phyloP scores from a whole-genome alignment of 1,139 yeast species.

The Debaryomyces fabryi region DNA sequence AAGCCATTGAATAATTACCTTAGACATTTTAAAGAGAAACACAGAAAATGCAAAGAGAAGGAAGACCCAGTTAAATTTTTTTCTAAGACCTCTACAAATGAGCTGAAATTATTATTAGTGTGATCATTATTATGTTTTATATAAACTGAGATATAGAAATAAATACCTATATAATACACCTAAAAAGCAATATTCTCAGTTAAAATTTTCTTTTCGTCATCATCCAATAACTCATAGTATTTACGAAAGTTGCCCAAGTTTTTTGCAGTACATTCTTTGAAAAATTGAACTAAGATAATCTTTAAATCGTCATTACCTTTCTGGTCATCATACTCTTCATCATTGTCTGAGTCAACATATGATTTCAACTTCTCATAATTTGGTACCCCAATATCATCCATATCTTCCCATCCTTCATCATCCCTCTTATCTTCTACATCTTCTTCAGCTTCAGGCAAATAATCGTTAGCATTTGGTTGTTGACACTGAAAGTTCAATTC shows the following conservation, averaged over 20 bases:
- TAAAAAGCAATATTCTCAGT: constrained; percentile 47
- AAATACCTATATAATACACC: neutral
- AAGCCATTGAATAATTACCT: constrained; percentile 30
- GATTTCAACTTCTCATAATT: constrained; percentile 59
- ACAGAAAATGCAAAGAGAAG: constrained; percentile 11
- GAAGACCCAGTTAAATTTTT: constrained; percentile 9
- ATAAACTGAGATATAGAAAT: neutral
- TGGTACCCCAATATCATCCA: constrained; percentile 66
- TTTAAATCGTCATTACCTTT: constrained; percentile 46
- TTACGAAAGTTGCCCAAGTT: constrained; percentile 56
- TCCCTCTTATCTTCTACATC: constrained; percentile 48
- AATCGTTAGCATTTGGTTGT: constrained; percentile 46
- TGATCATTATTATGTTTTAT: neutral
- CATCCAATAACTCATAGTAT: constrained; percentile 54
- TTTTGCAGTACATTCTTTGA: constrained; percentile 61
- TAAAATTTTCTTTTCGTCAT: constrained; percentile 58
- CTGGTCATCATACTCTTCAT: constrained; percentile 32
- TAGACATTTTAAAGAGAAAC: constrained; percentile 26
- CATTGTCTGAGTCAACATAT: constrained; percentile 52
- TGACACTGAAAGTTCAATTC: constrained; percentile 68
- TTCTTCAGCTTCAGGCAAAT: constrained; percentile 31
- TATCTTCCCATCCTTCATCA: constrained; percentile 82
- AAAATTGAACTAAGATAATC: constrained; percentile 57
- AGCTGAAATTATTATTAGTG: constrained; percentile 14
- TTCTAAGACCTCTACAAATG: constrained; percentile 19